Conservation (phyloP, 257 asterid genomes). For the Forsythia viridissima region DNA sequence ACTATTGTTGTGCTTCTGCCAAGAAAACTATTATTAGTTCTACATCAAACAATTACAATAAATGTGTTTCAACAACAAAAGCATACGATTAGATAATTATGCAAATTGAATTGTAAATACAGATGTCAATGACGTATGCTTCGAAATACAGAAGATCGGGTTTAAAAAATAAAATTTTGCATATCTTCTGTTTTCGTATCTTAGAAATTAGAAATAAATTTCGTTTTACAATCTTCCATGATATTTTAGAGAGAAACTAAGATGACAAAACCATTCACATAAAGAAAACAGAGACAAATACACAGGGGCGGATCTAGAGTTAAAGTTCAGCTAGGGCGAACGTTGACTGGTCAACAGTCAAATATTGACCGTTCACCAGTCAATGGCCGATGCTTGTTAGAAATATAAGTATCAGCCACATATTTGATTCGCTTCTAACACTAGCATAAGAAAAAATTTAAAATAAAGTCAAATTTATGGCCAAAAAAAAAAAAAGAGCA, state of each 20-base stretch:
- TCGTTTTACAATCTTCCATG: not conserved
- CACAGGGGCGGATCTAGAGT: no score
- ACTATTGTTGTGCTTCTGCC: constrained; percentile 60
- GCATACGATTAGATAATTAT: not conserved
- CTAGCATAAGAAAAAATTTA: no score
- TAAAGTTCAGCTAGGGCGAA: no score
- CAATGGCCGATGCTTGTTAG: no score
- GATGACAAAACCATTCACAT: not conserved
- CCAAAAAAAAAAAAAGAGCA: no score
- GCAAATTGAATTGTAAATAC: constrained; percentile 10
- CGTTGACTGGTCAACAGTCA: no score
- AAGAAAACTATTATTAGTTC: constrained; percentile 55
- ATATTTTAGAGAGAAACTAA: not conserved
- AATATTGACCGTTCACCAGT: no score
- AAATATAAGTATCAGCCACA: no score
- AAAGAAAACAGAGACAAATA: constrained; percentile 1
- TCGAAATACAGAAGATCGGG: constrained; percentile 5
- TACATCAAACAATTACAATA: constrained; percentile 36
- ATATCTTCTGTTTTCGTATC: not conserved
- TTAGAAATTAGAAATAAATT: not conserved
- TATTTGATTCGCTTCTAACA: no score
- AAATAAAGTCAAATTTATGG: no score
- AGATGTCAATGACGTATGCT: not conserved
- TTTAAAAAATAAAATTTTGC: not conserved
- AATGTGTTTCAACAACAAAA: constrained; percentile 8